A percentile compares a stretch with the other conserved stretches of the same genome.
These are phyloP conservation scores for Amanita polypyramis DNA, from an alignment of 768 basidiomycete genomes.

Conservation along the genomic window DNA sequence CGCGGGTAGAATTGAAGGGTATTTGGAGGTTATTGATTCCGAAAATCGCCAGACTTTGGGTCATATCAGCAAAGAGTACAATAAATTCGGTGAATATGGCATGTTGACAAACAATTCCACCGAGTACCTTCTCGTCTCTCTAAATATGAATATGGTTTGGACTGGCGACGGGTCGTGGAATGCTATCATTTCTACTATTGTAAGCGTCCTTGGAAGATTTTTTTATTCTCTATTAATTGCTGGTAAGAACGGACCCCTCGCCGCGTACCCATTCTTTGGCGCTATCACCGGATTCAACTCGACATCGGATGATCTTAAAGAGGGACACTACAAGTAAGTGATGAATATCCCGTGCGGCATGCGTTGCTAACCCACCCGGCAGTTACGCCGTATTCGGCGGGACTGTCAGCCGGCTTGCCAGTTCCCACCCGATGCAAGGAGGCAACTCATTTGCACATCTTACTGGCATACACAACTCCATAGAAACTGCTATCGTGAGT, in stretches of 20 bases:
- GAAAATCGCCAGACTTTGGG: neutral
- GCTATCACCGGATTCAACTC: neutral
- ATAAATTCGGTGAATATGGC: slow-evolving; percentile 4
- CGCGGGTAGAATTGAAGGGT: neutral
- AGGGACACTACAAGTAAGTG: neutral
- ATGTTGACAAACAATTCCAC: neutral
- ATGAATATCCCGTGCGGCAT: neutral
- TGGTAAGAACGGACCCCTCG: slow-evolving; percentile 5
- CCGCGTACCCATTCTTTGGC: slow-evolving; percentile 6
- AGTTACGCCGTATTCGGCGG: slow-evolving; percentile 5
- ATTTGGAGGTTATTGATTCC: neutral
- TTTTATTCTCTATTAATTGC: neutral
- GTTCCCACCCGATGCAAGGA: neutral
- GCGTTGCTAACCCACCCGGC: neutral
- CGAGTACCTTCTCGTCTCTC: slow-evolving; percentile 1
- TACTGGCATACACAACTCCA: neutral
- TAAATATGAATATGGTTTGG: neutral
- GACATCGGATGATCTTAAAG: neutral
- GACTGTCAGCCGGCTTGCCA: neutral
- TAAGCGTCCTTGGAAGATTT: neutral
- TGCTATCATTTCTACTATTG: slow-evolving; percentile 2
- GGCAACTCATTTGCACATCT: slow-evolving; percentile 3
- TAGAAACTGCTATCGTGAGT: slow-evolving; percentile 6
- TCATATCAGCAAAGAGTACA: slow-evolving; percentile 2
- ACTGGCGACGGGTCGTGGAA: neutral